Percentiles rank a stretch among this genome's conserved stretches.
phyloP scores from a whole-genome alignment of 1,284 basidiomycete species.

The Uromyces viciae-fabae region DNA sequence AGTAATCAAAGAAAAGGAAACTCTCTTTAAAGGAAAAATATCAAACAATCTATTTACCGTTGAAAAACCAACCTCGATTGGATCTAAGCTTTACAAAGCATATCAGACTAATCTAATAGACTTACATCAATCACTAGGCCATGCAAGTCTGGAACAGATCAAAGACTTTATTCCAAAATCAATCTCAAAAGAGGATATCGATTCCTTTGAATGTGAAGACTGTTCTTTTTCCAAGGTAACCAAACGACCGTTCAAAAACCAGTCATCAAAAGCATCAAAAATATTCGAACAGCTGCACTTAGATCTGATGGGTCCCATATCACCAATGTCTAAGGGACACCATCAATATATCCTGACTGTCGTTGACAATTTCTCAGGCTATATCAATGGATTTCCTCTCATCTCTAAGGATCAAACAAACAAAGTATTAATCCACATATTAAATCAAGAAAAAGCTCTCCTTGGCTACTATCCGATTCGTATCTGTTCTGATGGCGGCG shows the following conservation, averaged over 20 bases:
- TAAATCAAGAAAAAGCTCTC: neutral
- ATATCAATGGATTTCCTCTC: neutral
- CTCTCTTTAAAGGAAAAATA: neutral
- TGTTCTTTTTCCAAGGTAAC: neutral
- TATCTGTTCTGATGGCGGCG: neutral
- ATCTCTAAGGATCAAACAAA: neutral
- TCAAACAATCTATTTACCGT: neutral
- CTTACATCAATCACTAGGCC: neutral
- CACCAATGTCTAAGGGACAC: neutral
- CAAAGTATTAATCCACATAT: neutral
- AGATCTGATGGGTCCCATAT: neutral
- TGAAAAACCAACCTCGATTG: neutral
- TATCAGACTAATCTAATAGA: neutral
- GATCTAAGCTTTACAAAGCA: neutral
- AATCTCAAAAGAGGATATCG: neutral
- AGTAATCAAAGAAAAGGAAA: neutral
- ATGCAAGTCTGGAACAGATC: neutral
- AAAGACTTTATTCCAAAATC: neutral
- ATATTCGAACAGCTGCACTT: neutral
- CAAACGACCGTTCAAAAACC: neutral
- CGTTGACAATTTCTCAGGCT: neutral
- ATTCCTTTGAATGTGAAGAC: neutral
- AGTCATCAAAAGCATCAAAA: neutral
- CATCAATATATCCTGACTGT: neutral
- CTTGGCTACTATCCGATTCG: neutral